Evolutionary conservation across 192 early-diverging fungal genomes (phyloP), one percentile per base, ranked within the genome.

Genomic region (Backusella circina): DNA sequence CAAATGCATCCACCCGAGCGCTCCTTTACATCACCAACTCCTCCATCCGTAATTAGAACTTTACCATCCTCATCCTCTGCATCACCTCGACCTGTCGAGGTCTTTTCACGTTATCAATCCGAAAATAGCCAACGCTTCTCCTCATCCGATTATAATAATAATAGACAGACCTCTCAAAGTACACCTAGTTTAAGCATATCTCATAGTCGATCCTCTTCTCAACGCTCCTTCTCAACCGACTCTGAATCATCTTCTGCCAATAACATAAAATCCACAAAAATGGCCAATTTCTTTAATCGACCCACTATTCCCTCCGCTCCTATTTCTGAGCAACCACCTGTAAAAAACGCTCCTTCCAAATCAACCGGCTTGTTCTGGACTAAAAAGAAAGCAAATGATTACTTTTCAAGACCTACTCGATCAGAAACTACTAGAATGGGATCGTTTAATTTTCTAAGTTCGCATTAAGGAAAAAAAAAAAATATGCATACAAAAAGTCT

Each of bases 321-420:
- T 23, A 28, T 26, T 28, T 28, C 2, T 28, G 54, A 61, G 28
- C 26, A 61, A 61, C 26, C 54, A 61, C 23, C 21, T 61, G 54
- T 28, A 61, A 61, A 61, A 61, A 61, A 8, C 54, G 1, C 23
- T 26, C 9, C 54, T 61, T 61, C 23, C 1, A 61, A 28, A 61
- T 61, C 54, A 61, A 26, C 54, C 12, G 54, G 54, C 12, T 3
- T 61, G 23, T 61, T 61, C 10, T 61, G 54, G 54, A 26, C 54
- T 12, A 61, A 61, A 61, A 61, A 61, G 54, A 61, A 61, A 61
- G 54, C 54, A 61, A 61, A 61, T 4, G 54, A 61, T 61, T 61
- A 61, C 26, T 61, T 61, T 61, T 23, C 54, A 61, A 61, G 54
- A 61, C 54, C 54, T 26, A 57, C 21, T 26, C 54, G 54, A 26